Conservation (phyloP, 2,329 filamentous ascomycete species). For the Fusarium sp. region DNA sequence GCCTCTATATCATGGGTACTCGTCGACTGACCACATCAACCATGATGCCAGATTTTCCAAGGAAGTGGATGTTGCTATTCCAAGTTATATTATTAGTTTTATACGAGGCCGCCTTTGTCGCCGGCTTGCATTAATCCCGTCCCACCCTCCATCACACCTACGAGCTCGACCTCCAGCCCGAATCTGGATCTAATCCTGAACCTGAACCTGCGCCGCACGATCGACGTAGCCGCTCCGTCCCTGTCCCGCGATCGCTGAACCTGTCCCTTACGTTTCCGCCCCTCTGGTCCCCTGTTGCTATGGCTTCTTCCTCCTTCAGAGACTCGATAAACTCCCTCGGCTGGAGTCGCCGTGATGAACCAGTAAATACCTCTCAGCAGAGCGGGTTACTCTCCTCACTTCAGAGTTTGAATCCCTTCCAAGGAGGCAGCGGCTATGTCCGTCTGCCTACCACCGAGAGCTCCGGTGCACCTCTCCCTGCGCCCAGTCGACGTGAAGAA, state of each 20-base stretch:
- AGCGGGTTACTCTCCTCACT: conserved; percentile 82
- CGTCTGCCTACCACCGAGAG: conserved; percentile 86
- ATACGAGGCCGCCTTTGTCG: conserved; percentile 21
- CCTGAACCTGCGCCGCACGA: conserved; percentile 37
- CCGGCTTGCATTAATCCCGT: conserved; percentile 14
- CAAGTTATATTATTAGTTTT: conserved; percentile 17
- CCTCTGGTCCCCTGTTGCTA: conserved; percentile 50
- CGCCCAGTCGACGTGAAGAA: conserved; percentile 85
- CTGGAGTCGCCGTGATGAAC: conserved; percentile 87
- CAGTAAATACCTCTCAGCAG: conserved; percentile 75
- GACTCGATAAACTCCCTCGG: conserved; percentile 95
- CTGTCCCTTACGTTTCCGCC: conserved; percentile 29
- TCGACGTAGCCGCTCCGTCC: conserved; percentile 41
- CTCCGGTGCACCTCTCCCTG: conserved; percentile 85
- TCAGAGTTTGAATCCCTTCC: conserved; percentile 86
- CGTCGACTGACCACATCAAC: conserved; percentile 37
- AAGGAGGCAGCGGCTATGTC: conserved; percentile 82
- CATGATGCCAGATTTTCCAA: conserved; percentile 19
- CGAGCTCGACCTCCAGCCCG: conserved; percentile 36
- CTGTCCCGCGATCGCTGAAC: conserved; percentile 28
- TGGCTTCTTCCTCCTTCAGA: conserved; percentile 90
- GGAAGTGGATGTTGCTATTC: conserved; percentile 16
- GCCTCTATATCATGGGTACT: conserved; percentile 35
- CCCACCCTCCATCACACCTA: conserved; percentile 37
- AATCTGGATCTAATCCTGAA: conserved; percentile 28